These are phyloP conservation scores for Aegilops tauschii DNA, from an alignment of 176 grass and related monocot genomes.

Conservation along the genomic window DNA sequence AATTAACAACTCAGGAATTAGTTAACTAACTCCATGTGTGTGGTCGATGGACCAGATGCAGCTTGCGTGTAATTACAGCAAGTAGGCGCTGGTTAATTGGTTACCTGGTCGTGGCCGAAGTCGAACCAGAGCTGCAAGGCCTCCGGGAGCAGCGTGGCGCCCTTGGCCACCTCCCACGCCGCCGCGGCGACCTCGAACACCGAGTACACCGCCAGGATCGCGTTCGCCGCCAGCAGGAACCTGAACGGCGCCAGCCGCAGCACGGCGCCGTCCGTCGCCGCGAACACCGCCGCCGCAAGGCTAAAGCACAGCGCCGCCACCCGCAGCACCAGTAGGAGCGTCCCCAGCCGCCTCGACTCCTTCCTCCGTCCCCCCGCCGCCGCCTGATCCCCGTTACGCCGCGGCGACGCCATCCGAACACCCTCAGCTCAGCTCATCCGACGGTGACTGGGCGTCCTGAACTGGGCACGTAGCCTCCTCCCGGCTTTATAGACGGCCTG, in stretches of 20 bases:
- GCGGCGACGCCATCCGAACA: constrained; percentile 9
- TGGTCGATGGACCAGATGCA: not conserved
- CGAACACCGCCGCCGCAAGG: constrained; percentile 22
- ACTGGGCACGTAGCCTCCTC: not conserved
- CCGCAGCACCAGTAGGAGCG: constrained; percentile 25
- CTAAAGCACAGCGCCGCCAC: constrained; percentile 19
- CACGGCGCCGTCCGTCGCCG: not conserved
- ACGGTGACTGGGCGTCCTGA: not conserved
- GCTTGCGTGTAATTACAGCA: too few relatives aligned
- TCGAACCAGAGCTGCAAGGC: constrained; percentile 87
- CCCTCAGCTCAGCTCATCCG: not conserved
- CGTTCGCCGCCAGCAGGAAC: constrained; percentile 71
- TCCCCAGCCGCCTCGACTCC: not conserved
- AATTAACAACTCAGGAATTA: not conserved
- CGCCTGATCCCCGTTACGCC: constrained; percentile 29
- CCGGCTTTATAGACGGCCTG: not conserved
- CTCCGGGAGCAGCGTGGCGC: constrained; percentile 66
- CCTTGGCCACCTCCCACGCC: constrained; percentile 54
- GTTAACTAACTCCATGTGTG: not conserved
- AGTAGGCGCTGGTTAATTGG: not conserved
- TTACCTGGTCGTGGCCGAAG: constrained; percentile 88
- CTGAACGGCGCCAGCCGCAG: constrained; percentile 38
- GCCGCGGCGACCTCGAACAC: constrained; percentile 53
- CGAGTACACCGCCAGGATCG: constrained; percentile 74
- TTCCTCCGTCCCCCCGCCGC: not conserved